phyloP scores from a whole-genome alignment of 352 stramenopile genomes.

The Globisporangium camurandrum region DNA sequence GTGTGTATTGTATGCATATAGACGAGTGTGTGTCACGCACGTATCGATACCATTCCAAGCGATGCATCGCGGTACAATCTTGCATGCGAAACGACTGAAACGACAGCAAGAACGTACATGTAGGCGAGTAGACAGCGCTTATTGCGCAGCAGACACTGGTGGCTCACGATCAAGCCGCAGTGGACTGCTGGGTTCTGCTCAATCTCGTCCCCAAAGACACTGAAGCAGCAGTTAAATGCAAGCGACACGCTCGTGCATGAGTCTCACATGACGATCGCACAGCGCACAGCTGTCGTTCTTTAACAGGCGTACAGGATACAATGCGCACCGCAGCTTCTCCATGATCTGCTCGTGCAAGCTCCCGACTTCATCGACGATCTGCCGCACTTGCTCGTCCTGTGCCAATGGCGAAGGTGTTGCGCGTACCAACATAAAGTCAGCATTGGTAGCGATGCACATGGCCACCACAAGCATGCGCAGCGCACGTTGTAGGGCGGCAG shows the following conservation, averaged over 20 bases:
- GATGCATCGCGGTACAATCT: too few relatives aligned
- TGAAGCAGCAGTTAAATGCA: conserved; percentile 10
- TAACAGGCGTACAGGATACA: too few relatives aligned
- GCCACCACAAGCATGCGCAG: not conserved
- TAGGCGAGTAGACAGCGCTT: conserved; percentile 87
- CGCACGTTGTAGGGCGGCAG: conserved; percentile 87
- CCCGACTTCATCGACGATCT: conserved; percentile 70
- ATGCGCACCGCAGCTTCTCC: conserved; percentile 61
- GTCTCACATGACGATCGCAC: too few relatives aligned
- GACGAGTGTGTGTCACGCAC: too few relatives aligned
- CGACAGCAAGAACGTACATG: conserved; percentile 31
- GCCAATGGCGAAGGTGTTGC: not conserved
- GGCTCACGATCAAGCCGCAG: conserved; percentile 80
- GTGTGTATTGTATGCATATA: too few relatives aligned
- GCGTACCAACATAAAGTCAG: not conserved
- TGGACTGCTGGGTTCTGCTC: conserved; percentile 53
- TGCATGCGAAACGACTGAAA: too few relatives aligned
- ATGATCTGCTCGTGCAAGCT: conserved; percentile 63
- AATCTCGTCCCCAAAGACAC: conserved; percentile 54
- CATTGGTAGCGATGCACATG: not conserved
- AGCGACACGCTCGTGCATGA: not conserved
- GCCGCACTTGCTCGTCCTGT: conserved; percentile 76
- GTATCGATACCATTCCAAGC: not conserved
- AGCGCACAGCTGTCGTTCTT: too few relatives aligned
- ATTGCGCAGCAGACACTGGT: conserved; percentile 87